Evolutionary conservation across 2,329 filamentous ascomycete species (phyloP).

Genomic region (Alternaria longipes): DNA sequence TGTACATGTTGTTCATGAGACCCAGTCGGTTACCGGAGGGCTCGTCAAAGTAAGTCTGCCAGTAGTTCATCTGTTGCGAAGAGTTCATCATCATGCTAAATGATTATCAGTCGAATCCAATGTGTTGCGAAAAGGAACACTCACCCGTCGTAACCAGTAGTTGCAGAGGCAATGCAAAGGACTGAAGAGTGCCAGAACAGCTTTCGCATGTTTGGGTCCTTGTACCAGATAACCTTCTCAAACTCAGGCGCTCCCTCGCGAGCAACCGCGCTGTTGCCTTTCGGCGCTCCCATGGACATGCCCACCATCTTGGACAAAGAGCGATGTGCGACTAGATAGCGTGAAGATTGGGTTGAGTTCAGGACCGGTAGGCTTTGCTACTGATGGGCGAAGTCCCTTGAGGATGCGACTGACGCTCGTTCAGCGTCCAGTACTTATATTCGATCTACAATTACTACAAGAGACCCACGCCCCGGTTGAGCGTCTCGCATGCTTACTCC

Average conservation of each 20-base stretch:
- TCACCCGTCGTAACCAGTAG: constrained; percentile 66
- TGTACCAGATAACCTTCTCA: constrained; percentile 62
- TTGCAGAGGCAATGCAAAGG: constrained; percentile 64
- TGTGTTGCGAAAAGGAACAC: constrained; percentile 12
- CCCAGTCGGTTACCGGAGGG: constrained; percentile 53
- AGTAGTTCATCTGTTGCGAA: constrained; percentile 53
- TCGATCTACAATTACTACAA: constrained; percentile 10
- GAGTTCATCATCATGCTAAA: constrained; percentile 57
- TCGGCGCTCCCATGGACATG: constrained; percentile 27
- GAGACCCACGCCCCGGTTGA: constrained; percentile 3
- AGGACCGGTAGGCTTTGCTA: constrained; percentile 17
- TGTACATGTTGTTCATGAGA: constrained; percentile 57
- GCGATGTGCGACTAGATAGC: neutral
- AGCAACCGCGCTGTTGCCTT: constrained; percentile 39
- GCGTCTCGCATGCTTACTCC: neutral
- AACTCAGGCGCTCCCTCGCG: constrained; percentile 61
- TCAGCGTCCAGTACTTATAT: constrained; percentile 31
- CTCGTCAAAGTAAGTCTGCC: constrained; percentile 51
- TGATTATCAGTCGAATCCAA: constrained; percentile 4
- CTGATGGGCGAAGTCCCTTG: constrained; percentile 27
- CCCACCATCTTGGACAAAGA: constrained; percentile 20
- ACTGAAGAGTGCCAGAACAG: constrained; percentile 63
- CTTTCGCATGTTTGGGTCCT: constrained; percentile 64
- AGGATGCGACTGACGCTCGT: constrained; percentile 15
- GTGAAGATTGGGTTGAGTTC: neutral